These are phyloP conservation scores for Cephalotrichum gorgonifer DNA, from an alignment of 2,329 filamentous ascomycete genomes.

Conservation along the genomic window DNA sequence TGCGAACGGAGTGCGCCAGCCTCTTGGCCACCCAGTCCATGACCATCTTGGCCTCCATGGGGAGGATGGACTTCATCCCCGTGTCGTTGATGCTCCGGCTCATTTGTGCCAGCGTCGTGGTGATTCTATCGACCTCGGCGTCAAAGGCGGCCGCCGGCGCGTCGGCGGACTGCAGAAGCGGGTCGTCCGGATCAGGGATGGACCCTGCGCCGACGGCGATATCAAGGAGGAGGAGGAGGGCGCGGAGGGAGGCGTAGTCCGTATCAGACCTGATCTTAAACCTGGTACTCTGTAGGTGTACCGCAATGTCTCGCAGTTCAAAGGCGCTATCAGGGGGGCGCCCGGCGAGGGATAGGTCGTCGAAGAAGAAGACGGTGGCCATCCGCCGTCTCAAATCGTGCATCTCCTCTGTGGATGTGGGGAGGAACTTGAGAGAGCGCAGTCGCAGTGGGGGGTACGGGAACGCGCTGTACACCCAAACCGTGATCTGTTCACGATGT, in stretches of 20 bases:
- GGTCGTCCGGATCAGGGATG: constrained; percentile 15
- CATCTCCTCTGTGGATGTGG: constrained; percentile 34
- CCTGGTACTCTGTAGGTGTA: constrained; percentile 31
- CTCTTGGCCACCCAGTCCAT: constrained; percentile 68
- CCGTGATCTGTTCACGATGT: background rate
- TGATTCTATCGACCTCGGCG: constrained; percentile 56
- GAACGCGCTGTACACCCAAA: constrained; percentile 32
- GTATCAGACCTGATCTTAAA: constrained; percentile 38
- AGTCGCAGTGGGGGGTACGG: constrained; percentile 40
- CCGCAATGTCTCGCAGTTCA: constrained; percentile 30
- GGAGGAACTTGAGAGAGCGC: constrained; percentile 48
- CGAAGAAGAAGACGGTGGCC: constrained; percentile 53
- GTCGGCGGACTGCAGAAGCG: constrained; percentile 12
- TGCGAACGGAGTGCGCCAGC: constrained; percentile 60
- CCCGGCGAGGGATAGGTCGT: constrained; percentile 30
- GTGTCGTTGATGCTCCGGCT: constrained; percentile 59
- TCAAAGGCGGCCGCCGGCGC: constrained; percentile 49
- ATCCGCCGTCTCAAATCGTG: constrained; percentile 57
- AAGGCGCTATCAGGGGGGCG: constrained; percentile 29
- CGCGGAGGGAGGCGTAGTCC: constrained; percentile 59
- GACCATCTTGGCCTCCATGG: constrained; percentile 66
- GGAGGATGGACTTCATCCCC: constrained; percentile 60
- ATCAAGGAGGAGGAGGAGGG: constrained; percentile 59
- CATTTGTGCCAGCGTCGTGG: constrained; percentile 44
- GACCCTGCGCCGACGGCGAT: constrained; percentile 59